Percentiles rank a stretch among this genome's conserved stretches.
phyloP scores from a whole-genome alignment of 83 land plant genomes.

The Thuja plicata region DNA sequence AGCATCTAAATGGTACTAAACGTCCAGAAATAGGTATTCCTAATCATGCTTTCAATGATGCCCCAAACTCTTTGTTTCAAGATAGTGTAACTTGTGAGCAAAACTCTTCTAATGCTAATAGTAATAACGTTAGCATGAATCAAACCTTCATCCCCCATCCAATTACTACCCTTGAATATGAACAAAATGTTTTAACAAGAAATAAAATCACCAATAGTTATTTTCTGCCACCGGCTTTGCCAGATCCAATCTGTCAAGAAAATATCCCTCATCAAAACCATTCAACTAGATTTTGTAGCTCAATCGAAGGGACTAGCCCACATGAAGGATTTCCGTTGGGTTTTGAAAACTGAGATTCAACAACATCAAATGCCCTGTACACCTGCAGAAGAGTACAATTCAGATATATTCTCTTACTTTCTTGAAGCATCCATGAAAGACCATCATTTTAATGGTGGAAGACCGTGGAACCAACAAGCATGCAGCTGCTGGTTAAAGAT shows the following conservation, averaged over 20 bases:
- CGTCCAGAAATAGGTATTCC: background rate
- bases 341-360: background rate
- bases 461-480: background rate
- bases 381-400: background rate
- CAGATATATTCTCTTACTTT: slow-evolving; percentile 13
- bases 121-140: background rate
- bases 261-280: background rate
- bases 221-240: background rate
- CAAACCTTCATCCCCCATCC: background rate
- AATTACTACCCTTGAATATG: background rate
- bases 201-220: background rate
- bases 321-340: background rate
- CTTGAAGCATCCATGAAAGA: background rate
- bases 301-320: background rate
- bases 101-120: background rate
- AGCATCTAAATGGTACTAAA: too few relatives aligned
- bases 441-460: background rate
- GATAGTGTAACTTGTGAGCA: background rate
- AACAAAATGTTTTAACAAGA: background rate
- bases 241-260: background rate
- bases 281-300: background rate
- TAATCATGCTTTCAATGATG: background rate
- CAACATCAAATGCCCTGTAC: background rate
- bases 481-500: background rate
- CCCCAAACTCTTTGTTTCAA: background rate